phyloP scores from a whole-genome alignment of 176 grass and related monocot genomes.

The Aegilops speltoides region DNA sequence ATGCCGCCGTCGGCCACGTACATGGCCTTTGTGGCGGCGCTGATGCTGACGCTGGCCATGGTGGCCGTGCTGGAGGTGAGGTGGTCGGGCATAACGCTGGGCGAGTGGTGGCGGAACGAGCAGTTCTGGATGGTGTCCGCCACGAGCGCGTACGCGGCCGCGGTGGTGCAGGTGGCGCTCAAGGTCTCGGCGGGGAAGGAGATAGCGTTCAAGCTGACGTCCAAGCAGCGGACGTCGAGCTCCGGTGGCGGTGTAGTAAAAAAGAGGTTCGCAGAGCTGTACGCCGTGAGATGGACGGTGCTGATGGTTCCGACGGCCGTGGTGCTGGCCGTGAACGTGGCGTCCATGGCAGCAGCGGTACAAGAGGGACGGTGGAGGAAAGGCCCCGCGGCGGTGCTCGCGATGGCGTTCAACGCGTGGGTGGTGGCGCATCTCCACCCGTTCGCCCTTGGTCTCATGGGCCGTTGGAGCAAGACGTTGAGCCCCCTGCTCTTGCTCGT shows the following conservation, averaged over 20 bases:
- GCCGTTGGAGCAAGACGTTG: neutral
- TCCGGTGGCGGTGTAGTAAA: neutral
- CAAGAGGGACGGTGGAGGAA: neutral
- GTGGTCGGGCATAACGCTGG: conserved; percentile 26
- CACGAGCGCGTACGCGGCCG: conserved; percentile 29
- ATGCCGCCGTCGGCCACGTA: neutral
- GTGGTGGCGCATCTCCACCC: conserved; percentile 34
- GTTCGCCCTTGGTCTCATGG: conserved; percentile 14
- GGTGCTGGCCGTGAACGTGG: conserved; percentile 9
- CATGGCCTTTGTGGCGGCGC: conserved; percentile 8
- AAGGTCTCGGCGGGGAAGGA: conserved; percentile 18
- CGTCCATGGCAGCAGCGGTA: neutral
- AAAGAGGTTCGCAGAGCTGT: conserved; percentile 14
- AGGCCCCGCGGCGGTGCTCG: neutral
- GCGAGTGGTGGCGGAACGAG: conserved; percentile 39
- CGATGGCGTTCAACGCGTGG: conserved; percentile 13
- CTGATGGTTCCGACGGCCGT: conserved; percentile 19
- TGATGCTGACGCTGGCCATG: conserved; percentile 31
- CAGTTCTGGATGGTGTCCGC: conserved; percentile 45
- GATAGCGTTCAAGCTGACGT: conserved; percentile 24
- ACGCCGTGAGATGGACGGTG: conserved; percentile 32
- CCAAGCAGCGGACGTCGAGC: neutral
- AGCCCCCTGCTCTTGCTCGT: neutral
- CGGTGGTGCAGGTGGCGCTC: conserved; percentile 35
- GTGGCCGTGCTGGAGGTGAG: conserved; percentile 24